Base-by-base conservation (phyloP, 164 flowering plant genomes). In the Malania oleifera region DNA sequence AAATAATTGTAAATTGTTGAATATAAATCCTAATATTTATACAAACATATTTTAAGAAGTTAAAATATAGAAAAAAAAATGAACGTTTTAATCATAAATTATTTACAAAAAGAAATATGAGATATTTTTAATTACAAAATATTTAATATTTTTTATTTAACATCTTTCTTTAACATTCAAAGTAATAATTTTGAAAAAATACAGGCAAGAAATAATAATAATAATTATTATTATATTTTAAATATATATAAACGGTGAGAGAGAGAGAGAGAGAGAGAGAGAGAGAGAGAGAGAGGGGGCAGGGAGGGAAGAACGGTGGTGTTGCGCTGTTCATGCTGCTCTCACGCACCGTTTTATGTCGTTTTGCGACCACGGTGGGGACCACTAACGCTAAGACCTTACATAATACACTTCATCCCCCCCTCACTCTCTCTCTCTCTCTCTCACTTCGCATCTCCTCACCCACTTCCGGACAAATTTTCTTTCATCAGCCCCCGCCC, bases 361-460 rank as follows among this genome's bases (percentile, higher is more conserved):
- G 52, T 59, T 53, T 45, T 52, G 61, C 53, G 66, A 66, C 62
- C 31, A 56, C 23, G 40, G 55, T 55, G 46, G 70, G 73, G 73
- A 44, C 69, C 69, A 65, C 59, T 61, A 48, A 43, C 52, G 45
- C 52, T 56, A 57, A 52, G 53, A 49, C 31, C 52, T 50, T 20
- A 59, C 67, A 58, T 28, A 53, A 38, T 18, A n/a, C 48, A 38
- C 19, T 27, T 20, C 25, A 29, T 39, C 63, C 17, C 67, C 54
- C 56, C 29, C 69, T 10, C 50, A 0, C 59, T 2, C 15, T 54
- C 59, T 50, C 67, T 59, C 74, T 61, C 59, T 38, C 57, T 52
- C 68, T 66, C 63, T 44, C 61, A 56, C 62, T 70, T 61, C 63
- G 67, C 41, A 63, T 63, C 68, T 57, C 54, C 45, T 54, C 18